Conservation (phyloP, 139 green algal species). For the Chlamydomonas urium region DNA sequence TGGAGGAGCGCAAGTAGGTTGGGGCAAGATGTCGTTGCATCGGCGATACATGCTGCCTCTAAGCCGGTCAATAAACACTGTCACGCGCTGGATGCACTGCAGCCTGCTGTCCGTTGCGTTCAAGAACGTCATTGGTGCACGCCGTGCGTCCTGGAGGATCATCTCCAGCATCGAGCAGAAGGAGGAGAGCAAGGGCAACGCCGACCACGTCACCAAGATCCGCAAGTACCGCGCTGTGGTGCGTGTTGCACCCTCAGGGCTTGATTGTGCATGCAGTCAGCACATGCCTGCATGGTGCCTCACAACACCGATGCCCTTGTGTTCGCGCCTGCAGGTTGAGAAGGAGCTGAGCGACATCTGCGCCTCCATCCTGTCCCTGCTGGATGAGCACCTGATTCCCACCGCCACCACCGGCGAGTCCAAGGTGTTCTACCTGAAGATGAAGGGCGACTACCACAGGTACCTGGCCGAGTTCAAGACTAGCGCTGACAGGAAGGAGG, state of each 20-base stretch:
- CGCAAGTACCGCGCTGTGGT: constrained; percentile 88
- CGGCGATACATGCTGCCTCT: too few relatives aligned
- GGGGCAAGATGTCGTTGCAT: too few relatives aligned
- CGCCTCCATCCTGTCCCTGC: constrained; percentile 81
- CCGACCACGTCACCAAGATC: constrained; percentile 90
- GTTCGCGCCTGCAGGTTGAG: constrained; percentile 76
- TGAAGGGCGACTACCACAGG: constrained; percentile 93
- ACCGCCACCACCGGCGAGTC: constrained; percentile 87
- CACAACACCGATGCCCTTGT: too few relatives aligned
- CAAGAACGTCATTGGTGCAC: constrained; percentile 95
- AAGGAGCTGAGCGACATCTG: constrained; percentile 88
- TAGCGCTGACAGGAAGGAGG: constrained; percentile 83
- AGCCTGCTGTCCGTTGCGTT: constrained; percentile 96
- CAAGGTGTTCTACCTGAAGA: constrained; percentile 95
- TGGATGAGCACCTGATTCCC: constrained; percentile 95
- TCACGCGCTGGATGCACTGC: too few relatives aligned
- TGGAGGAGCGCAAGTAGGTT: constrained; percentile 20
- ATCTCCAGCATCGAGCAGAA: constrained; percentile 99
- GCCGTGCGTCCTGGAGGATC: constrained; percentile 86
- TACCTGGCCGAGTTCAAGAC: constrained; percentile 99
- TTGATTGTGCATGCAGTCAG: constrained; percentile 13
- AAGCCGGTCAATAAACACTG: too few relatives aligned
- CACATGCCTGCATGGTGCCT: too few relatives aligned
- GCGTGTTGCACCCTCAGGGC: constrained; percentile 22
- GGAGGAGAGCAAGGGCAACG: constrained; percentile 97